Conservation (phyloP, 2,329 filamentous ascomycete species). For the Claviceps paspali region DNA sequence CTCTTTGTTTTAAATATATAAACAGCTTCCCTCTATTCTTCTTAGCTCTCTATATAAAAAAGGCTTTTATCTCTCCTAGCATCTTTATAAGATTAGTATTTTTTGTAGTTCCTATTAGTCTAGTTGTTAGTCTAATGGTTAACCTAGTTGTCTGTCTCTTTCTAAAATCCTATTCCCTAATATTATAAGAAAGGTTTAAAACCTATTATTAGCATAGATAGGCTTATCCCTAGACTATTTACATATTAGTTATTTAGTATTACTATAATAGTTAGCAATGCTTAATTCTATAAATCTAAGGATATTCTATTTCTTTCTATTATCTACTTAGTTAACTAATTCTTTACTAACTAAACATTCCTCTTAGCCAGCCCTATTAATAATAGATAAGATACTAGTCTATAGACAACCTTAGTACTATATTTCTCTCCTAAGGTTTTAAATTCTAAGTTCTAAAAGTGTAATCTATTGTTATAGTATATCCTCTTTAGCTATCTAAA, state of each 20-base stretch:
- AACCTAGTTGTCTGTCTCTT: no score
- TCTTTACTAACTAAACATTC: neutral
- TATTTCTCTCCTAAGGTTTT: neutral
- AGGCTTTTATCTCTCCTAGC: no score
- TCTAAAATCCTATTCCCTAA: no score
- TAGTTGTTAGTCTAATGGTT: no score
- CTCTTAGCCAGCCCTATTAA: neutral
- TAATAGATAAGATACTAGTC: neutral
- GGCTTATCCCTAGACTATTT: neutral
- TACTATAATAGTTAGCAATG: neutral
- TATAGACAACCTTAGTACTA: neutral
- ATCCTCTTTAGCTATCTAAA: neutral
- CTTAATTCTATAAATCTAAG: neutral
- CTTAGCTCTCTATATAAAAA: no score
- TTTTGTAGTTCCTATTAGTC: no score
- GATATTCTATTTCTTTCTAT: neutral
- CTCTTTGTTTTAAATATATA: neutral
- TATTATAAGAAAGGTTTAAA: neutral
- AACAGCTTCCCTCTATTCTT: neutral
- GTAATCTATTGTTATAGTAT: neutral
- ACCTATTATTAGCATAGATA: neutral
- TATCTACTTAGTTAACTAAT: neutral
- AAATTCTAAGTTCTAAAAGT: neutral
- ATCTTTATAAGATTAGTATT: no score
- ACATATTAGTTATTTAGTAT: neutral